Conservation (phyloP, 177 flowering plant genomes). For the Vitis hybrid region DNA sequence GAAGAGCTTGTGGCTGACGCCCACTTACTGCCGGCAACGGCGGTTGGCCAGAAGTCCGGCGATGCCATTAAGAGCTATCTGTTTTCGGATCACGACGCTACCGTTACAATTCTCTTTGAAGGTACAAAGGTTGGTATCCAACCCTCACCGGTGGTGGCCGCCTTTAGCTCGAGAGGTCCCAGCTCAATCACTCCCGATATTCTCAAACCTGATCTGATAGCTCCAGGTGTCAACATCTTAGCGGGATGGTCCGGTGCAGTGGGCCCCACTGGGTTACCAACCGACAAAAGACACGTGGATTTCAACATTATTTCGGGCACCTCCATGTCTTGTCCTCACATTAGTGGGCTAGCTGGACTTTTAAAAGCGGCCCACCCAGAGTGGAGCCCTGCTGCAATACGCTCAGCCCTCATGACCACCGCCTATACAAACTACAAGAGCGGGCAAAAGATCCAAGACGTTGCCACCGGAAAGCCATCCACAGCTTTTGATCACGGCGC, state of each 20-base stretch:
- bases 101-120: slow-evolving; percentile 44
- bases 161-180: slow-evolving; percentile 75
- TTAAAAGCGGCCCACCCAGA: slow-evolving; percentile 63
- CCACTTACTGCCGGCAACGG: slow-evolving; percentile 61
- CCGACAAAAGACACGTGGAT: slow-evolving; percentile 50
- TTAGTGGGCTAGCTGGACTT: slow-evolving; percentile 67
- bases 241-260: slow-evolving; percentile 58
- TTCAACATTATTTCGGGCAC: slow-evolving; percentile 83
- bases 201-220: slow-evolving; percentile 65
- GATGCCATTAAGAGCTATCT: slow-evolving; percentile 42
- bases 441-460: slow-evolving; percentile 36
- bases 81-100: slow-evolving; percentile 41
- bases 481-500: slow-evolving; percentile 66
- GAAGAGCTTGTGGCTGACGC: slow-evolving; percentile 76
- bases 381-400: slow-evolving; percentile 71
- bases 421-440: slow-evolving; percentile 52
- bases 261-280: slow-evolving; percentile 54
- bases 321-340: slow-evolving; percentile 82
- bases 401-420: slow-evolving; percentile 75
- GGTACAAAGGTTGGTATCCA: slow-evolving; percentile 60
- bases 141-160: slow-evolving; percentile 78
- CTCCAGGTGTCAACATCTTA: slow-evolving; percentile 72
- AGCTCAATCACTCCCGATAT: slow-evolving; percentile 56
- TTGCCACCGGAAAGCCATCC: slow-evolving; percentile 49
- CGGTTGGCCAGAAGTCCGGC: slow-evolving; percentile 51